Conservation (phyloP, 2,329 filamentous ascomycete species). For the Colletotrichum sp. region DNA sequence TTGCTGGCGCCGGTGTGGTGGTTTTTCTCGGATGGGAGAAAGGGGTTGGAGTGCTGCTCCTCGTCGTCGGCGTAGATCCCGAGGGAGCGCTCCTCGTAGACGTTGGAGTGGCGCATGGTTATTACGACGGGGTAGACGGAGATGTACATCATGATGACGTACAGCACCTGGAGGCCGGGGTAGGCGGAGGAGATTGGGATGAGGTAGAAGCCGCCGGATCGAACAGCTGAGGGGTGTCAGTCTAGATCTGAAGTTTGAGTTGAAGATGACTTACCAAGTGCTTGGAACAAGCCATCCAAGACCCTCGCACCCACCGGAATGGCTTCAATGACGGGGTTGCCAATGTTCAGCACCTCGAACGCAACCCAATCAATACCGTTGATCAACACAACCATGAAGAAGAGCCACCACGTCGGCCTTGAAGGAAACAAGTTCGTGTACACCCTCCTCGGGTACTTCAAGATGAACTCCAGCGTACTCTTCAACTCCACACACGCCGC, state of each 20-base stretch:
- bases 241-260: neutral
- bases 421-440: conserved; percentile 70
- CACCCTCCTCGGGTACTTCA: conserved; percentile 61
- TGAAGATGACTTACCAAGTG: conserved; percentile 47
- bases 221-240: conserved; percentile 50
- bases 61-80: conserved; percentile 57
- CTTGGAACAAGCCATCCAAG: conserved; percentile 70
- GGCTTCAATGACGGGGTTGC: conserved; percentile 58
- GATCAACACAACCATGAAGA: conserved; percentile 63
- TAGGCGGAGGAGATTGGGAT: conserved; percentile 62
- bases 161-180: conserved; percentile 64
- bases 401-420: conserved; percentile 68
- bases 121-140: conserved; percentile 68
- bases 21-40: conserved; percentile 17
- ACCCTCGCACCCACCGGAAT: conserved; percentile 59
- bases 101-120: conserved; percentile 71
- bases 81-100: conserved; percentile 73
- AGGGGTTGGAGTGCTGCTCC: neutral
- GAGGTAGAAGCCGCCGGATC: conserved; percentile 70
- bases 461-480: conserved; percentile 57
- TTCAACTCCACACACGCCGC: conserved; percentile 45
- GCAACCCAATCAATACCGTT: conserved; percentile 69
- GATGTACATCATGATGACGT: conserved; percentile 71
- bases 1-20: neutral
- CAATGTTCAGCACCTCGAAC: conserved; percentile 70